Evolutionary conservation across 176 grass and related monocot species (phyloP), one percentile per base, ranked within the genome.

Genomic region (Cocos nucifera): DNA sequence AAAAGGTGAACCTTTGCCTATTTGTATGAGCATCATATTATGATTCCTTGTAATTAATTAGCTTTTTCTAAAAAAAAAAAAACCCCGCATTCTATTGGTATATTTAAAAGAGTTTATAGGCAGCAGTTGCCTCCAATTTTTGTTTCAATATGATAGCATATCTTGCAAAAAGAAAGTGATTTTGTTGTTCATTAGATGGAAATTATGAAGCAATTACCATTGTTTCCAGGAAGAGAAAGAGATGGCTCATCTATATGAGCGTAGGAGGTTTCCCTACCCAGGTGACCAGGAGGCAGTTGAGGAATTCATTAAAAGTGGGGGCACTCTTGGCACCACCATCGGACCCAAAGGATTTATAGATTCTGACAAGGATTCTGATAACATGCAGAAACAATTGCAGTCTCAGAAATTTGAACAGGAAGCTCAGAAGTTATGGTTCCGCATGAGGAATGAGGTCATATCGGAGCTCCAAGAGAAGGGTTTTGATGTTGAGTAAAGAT

Each of bases 381-480:
- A 75, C 78, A 77, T 96, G 79, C 86, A 87, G 69, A 96, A 87
- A 65, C 86, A 90, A 59, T 52, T 89, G 49, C 86, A 90, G 65
- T 77, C 58, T 5, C 77, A 90, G 51, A 96, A 96, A 56, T 85
- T 90, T 63, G 83, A 87, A 44, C 91, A 96, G 51, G 91, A 90
- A 68, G 80, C 83, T 18, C 56, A 87, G 16, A 96, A 90, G 59
- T 73, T 90, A 17, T 96, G 91, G 86, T 58, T 90, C 68, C 74
- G 83, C 12, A 82, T 96, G 91, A 79, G 86, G 64, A 90, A 87
- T 73, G 85, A 95, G 69, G 89, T 95, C 39, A 51, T 80, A 75
- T 79, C 83, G 23, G 85, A 95, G 57, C 80, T 96, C 64, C 91
- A 90, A 68, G 80, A 85, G 49, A 96, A 96, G 72, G 86, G 86